Conservation (phyloP, 805 yeast species). For the Ogataea wickerhamii region DNA sequence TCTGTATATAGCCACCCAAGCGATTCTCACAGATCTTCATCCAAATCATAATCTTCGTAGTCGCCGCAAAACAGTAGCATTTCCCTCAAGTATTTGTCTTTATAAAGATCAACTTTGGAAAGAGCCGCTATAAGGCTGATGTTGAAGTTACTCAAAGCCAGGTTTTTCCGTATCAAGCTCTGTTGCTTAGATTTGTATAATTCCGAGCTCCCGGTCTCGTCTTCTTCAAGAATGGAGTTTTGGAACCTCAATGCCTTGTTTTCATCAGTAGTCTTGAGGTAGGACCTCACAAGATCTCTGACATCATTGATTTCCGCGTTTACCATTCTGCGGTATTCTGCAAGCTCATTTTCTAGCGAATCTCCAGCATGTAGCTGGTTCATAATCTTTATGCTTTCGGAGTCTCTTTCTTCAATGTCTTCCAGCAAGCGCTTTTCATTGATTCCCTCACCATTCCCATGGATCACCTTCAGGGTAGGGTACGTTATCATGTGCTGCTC, state of each 20-base stretch:
- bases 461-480: conserved; percentile 21
- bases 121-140: conserved; percentile 32
- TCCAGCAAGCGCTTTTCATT: conserved; percentile 10
- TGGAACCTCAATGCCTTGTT: conserved; percentile 17
- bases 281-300: conserved; percentile 8
- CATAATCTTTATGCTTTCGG: conserved; percentile 8
- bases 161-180: conserved; percentile 19
- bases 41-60: conserved; percentile 27
- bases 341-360: background rate
- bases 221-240: conserved; percentile 11
- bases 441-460: conserved; percentile 13
- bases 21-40: conserved; percentile 13
- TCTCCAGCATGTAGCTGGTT: conserved; percentile 4
- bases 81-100: conserved; percentile 28
- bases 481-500: conserved; percentile 25
- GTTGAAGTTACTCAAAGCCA: conserved; percentile 29
- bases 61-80: conserved; percentile 31
- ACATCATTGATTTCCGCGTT: conserved; percentile 6
- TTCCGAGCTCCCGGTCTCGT: conserved; percentile 12
- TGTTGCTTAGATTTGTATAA: conserved; percentile 13
- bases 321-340: conserved; percentile 1
- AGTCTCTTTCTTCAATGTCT: conserved; percentile 14
- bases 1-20: too few relatives aligned
- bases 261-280: conserved; percentile 12
- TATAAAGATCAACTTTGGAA: conserved; percentile 31